Percentiles rank a stretch among this genome's conserved stretches.
phyloP scores from a whole-genome alignment of 164 flowering plant species.

The Umbilicus rupestris region DNA sequence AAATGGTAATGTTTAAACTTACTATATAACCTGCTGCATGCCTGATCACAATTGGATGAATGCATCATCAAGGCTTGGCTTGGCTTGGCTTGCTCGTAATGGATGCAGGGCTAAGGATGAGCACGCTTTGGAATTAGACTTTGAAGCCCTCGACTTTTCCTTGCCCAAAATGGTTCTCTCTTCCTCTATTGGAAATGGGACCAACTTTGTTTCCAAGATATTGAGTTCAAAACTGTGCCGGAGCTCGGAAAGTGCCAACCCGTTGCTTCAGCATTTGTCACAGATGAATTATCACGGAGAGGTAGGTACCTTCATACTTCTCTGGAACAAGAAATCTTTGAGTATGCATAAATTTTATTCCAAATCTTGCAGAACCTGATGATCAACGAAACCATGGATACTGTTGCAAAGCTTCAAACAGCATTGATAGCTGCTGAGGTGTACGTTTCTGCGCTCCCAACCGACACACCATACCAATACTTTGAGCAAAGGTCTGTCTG shows the following conservation, averaged over 20 bases:
- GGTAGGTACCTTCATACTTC: slow-evolving; percentile 42
- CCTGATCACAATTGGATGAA: background rate
- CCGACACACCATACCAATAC: slow-evolving; percentile 47
- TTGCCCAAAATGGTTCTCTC: slow-evolving; percentile 48
- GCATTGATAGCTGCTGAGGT: slow-evolving; percentile 58
- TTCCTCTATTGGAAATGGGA: slow-evolving; percentile 81
- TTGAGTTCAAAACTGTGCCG: slow-evolving; percentile 41
- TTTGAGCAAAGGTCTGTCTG: slow-evolving; percentile 69
- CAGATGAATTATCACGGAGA: slow-evolving; percentile 58
- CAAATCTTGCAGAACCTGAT: slow-evolving; percentile 53
- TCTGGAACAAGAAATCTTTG: background rate
- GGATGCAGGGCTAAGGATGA: slow-evolving; percentile 83
- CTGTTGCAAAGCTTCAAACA: slow-evolving; percentile 51
- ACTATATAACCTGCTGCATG: background rate
- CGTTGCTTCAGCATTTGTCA: slow-evolving; percentile 51
- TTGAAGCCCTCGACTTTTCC: slow-evolving; percentile 58
- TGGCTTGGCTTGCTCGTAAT: background rate
- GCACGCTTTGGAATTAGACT: slow-evolving; percentile 79
- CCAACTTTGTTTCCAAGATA: slow-evolving; percentile 44
- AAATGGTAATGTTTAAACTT: slow-evolving; percentile 42
- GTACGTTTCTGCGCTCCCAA: slow-evolving; percentile 36
- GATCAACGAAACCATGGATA: slow-evolving; percentile 59
- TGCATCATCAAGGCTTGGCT: background rate
- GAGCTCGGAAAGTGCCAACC: slow-evolving; percentile 26
- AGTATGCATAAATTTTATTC: background rate